Percentiles rank a stretch among this genome's conserved stretches.
phyloP scores from a whole-genome alignment of 1,284 basidiomycete genomes.

The Wolfiporia cocos region DNA sequence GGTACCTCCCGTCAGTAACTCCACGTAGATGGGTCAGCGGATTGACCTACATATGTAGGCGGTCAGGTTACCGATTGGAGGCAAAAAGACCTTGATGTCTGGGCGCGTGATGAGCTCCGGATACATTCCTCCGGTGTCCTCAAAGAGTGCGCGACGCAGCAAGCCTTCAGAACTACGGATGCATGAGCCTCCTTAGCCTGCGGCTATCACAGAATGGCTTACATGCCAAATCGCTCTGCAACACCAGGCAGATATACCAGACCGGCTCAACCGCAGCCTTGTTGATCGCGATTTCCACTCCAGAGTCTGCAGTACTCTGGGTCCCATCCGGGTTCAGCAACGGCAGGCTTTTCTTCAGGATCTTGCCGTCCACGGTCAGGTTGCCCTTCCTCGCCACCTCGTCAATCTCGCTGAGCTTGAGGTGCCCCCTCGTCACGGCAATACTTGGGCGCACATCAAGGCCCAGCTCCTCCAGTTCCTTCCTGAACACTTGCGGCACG shows the following conservation, averaged over 20 bases:
- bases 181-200: background rate
- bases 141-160: constrained; percentile 86
- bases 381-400: constrained; percentile 72
- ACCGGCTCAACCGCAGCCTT: constrained; percentile 92
- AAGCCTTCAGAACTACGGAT: constrained; percentile 68
- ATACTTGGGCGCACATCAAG: constrained; percentile 88
- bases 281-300: constrained; percentile 82
- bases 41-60: constrained; percentile 80
- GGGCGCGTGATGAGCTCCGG: constrained; percentile 94
- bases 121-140: constrained; percentile 95
- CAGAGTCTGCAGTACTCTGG: constrained; percentile 57
- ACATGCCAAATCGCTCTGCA: constrained; percentile 86
- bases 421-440: constrained; percentile 83
- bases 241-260: constrained; percentile 96
- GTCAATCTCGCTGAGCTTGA: constrained; percentile 91
- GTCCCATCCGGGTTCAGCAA: constrained; percentile 58
- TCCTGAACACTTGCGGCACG: constrained; percentile 72
- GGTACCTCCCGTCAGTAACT: background rate
- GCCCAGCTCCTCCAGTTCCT: constrained; percentile 57
- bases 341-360: constrained; percentile 66
- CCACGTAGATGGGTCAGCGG: background rate
- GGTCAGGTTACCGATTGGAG: constrained; percentile 89
- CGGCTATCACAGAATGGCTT: constrained; percentile 24
- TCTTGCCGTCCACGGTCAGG: constrained; percentile 76
- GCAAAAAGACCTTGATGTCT: constrained; percentile 93